These are phyloP conservation scores for Senna tora DNA, from an alignment of 306 rosid genomes.

Conservation along the genomic window DNA sequence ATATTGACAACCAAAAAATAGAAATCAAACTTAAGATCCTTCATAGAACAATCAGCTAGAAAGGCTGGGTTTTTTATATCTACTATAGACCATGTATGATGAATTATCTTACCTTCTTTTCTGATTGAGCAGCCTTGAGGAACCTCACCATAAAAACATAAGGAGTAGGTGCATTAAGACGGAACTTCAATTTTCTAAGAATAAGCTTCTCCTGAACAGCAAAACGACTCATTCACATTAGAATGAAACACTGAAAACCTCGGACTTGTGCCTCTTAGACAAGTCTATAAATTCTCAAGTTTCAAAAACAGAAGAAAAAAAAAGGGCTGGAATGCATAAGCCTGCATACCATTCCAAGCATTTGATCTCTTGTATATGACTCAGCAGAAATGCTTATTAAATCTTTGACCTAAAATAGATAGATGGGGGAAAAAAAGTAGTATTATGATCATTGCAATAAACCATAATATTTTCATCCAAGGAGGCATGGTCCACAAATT, in stretches of 20 bases:
- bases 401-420: conserved; percentile 65
- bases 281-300: background rate
- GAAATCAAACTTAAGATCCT: conserved; percentile 29
- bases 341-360: conserved; percentile 57
- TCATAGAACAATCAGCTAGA: conserved; percentile 21
- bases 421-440: conserved; percentile 24
- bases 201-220: conserved; percentile 75
- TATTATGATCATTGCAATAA: conserved; percentile 18
- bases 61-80: conserved; percentile 22
- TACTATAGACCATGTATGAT: background rate
- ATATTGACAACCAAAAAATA: conserved; percentile 25
- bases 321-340: background rate
- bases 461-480: conserved; percentile 20
- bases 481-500: conserved; percentile 12
- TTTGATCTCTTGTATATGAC: conserved; percentile 58
- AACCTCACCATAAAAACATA: conserved; percentile 90
- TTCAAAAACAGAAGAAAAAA: background rate
- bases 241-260: conserved; percentile 18
- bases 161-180: conserved; percentile 81
- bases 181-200: conserved; percentile 75
- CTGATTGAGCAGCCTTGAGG: conserved; percentile 87
- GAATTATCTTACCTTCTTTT: conserved; percentile 57
- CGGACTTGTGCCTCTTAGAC: conserved; percentile 12
- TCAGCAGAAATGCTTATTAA: conserved; percentile 83
- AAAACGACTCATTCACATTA: conserved; percentile 14